Conservation (phyloP, 139 green algal species). For the Medakamo hakoo region DNA sequence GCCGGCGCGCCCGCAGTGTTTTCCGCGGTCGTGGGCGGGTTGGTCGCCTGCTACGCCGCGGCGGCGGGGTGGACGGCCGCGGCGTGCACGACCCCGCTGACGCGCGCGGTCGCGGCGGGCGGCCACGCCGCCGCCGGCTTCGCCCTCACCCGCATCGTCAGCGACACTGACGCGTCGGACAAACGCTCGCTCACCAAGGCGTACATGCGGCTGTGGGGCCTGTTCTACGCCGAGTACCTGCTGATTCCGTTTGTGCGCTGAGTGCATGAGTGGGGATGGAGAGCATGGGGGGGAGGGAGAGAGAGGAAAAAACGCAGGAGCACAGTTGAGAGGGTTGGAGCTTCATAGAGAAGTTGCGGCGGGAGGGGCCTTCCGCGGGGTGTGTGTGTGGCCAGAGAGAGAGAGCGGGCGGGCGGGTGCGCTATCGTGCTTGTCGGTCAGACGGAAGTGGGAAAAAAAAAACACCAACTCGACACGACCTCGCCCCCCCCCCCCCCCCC, state of each 20-base stretch:
- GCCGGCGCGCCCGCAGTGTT: constrained; percentile 58
- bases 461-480: no score
- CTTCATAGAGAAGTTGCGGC: neutral
- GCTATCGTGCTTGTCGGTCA: no score
- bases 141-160: constrained; percentile 24
- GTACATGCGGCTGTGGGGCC: constrained; percentile 60
- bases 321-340: neutral
- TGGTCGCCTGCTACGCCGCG: constrained; percentile 8
- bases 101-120: constrained; percentile 10
- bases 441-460: neutral
- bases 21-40: constrained; percentile 64
- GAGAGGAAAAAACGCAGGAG: no score
- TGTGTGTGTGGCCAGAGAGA: no score
- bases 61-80: neutral
- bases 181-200: constrained; percentile 14
- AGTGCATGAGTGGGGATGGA: constrained; percentile 3
- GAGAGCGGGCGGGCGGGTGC: no score
- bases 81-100: neutral
- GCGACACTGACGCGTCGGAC: constrained; percentile 28
- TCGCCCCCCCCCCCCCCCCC: no score
- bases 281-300: no score
- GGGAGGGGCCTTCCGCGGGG: no score
- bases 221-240: constrained; percentile 88
- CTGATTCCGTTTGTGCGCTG: constrained; percentile 61
- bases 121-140: constrained; percentile 22